phyloP scores from a whole-genome alignment of 176 grass and related monocot genomes.

The Oryza nivara region DNA sequence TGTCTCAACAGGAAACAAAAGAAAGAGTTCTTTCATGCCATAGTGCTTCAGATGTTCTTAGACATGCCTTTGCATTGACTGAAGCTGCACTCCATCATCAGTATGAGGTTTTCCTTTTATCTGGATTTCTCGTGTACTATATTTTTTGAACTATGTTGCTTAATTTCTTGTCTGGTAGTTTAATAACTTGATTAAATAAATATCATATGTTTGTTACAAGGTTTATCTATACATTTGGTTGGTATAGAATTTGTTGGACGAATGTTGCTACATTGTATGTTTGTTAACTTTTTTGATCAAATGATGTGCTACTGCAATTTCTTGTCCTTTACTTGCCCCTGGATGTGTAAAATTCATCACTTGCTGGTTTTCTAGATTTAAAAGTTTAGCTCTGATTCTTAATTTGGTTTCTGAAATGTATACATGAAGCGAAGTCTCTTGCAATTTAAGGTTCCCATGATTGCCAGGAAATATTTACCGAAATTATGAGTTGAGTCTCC shows the following conservation, averaged over 20 bases:
- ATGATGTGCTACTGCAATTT: slow-evolving; percentile 3
- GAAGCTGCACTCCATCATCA: slow-evolving; percentile 73
- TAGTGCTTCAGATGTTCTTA: slow-evolving; percentile 72
- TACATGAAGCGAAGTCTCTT: slow-evolving; percentile 3
- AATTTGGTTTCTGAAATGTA: background rate
- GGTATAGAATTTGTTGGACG: slow-evolving; percentile 21
- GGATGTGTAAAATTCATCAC: slow-evolving; percentile 6
- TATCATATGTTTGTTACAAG: background rate
- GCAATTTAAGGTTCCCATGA: background rate
- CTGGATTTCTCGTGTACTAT: slow-evolving; percentile 26
- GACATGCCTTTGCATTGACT: slow-evolving; percentile 68
- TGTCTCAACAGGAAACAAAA: slow-evolving; percentile 54
- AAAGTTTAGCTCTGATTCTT: background rate
- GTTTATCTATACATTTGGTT: slow-evolving; percentile 22
- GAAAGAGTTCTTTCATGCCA: slow-evolving; percentile 50
- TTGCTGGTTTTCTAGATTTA: slow-evolving; percentile 15
- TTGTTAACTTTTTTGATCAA: slow-evolving; percentile 18
- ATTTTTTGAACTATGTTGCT: background rate
- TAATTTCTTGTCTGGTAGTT: background rate
- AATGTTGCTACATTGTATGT: background rate
- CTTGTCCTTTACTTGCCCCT: slow-evolving; percentile 21
- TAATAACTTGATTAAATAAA: slow-evolving; percentile 25
- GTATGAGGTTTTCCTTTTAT: slow-evolving; percentile 72
- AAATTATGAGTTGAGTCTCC: slow-evolving; percentile 16
- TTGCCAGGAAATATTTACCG: slow-evolving; percentile 1